These are phyloP conservation scores for Pisolithus tinctorius DNA, from an alignment of 768 basidiomycete genomes.

Conservation along the genomic window DNA sequence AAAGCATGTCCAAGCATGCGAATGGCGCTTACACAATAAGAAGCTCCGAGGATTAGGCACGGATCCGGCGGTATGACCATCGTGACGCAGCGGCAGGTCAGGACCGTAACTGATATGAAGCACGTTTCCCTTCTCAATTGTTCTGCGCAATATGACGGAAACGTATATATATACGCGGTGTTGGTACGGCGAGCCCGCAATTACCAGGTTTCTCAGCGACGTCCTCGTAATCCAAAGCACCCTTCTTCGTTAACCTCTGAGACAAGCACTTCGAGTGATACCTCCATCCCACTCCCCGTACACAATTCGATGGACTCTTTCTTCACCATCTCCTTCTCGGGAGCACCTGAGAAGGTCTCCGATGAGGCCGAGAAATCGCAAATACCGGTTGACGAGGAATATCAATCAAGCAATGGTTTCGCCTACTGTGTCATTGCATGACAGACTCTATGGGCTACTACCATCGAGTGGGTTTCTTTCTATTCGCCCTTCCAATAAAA, in stretches of 20 bases:
- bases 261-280: constrained; percentile 1
- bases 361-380: constrained; percentile 1
- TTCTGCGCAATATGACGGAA: constrained; percentile 3
- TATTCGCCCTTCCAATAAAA: neutral
- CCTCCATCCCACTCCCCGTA: neutral
- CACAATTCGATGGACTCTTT: constrained; percentile 16
- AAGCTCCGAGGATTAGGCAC: neutral
- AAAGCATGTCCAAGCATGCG: neutral
- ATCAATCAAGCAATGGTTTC: neutral
- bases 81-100: neutral
- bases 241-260: neutral
- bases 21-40: constrained; percentile 19
- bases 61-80: constrained; percentile 4
- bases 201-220: constrained; percentile 1
- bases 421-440: constrained; percentile 15
- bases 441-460: neutral
- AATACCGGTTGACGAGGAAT: constrained; percentile 10
- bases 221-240: constrained; percentile 3
- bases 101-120: constrained; percentile 1
- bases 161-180: constrained; percentile 10
- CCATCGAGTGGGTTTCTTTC: constrained; percentile 8
- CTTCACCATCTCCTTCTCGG: neutral
- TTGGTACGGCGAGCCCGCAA: neutral
- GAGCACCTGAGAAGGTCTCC: neutral
- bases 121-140: constrained; percentile 8